Conservation (phyloP, 768 basidiomycete genomes). For the Gelatoporia subvermispora region DNA sequence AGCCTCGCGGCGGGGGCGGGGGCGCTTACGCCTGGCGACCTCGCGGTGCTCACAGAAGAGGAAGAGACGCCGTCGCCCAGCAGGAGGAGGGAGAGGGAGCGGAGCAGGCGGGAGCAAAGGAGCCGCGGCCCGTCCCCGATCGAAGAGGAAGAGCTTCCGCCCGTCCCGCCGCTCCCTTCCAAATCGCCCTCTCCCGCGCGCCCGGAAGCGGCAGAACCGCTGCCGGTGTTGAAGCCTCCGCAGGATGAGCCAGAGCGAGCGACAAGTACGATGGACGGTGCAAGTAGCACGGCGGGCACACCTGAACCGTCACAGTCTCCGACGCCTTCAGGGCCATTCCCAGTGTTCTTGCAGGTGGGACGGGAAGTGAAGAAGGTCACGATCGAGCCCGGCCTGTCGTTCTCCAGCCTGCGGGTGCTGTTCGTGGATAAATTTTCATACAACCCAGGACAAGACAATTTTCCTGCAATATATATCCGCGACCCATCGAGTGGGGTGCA, state of each 20-base stretch:
- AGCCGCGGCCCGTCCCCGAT: constrained; percentile 23
- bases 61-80: constrained; percentile 39
- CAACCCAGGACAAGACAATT: constrained; percentile 88
- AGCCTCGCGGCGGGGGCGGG: constrained; percentile 58
- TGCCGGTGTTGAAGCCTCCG: background rate
- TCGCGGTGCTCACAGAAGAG: constrained; percentile 70
- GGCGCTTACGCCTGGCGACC: constrained; percentile 62
- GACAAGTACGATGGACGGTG: no score
- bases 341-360: constrained; percentile 86
- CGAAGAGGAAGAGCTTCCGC: constrained; percentile 29
- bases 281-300: background rate
- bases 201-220: background rate
- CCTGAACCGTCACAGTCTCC: constrained; percentile 1
- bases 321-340: constrained; percentile 32
- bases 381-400: constrained; percentile 66
- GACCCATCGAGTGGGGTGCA: constrained; percentile 90
- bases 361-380: constrained; percentile 84
- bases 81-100: constrained; percentile 17
- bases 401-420: constrained; percentile 73
- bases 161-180: constrained; percentile 26
- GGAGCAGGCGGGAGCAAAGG: constrained; percentile 4
- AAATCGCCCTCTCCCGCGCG: constrained; percentile 11
- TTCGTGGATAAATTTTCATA: constrained; percentile 96
- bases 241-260: no score
- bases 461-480: constrained; percentile 92